These are phyloP conservation scores for Yamadazyma conglobata DNA, from an alignment of 1,139 yeast genomes.

Conservation along the genomic window DNA sequence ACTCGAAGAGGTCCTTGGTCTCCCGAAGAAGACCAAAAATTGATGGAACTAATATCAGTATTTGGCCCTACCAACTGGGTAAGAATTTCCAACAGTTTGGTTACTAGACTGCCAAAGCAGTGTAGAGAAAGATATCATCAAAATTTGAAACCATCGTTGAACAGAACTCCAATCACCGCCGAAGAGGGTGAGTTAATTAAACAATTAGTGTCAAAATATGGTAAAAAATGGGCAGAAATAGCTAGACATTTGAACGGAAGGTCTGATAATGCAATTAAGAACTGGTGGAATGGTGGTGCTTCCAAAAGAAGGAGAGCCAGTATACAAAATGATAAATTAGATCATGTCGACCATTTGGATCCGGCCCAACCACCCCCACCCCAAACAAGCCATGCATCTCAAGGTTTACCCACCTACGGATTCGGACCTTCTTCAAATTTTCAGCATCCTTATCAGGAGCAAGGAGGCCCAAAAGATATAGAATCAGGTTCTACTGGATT, in stretches of 20 bases:
- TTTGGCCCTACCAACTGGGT: slow-evolving; percentile 95
- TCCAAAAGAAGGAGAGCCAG: slow-evolving; percentile 66
- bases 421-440: too few relatives aligned
- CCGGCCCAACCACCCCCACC: not conserved
- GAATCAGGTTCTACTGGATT: not conserved
- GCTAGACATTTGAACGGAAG: slow-evolving; percentile 85
- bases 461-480: slow-evolving; percentile 5
- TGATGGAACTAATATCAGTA: slow-evolving; percentile 63
- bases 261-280: slow-evolving; percentile 86
- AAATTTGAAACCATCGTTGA: slow-evolving; percentile 79
- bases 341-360: not conserved
- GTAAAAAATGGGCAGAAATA: slow-evolving; percentile 93
- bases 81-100: slow-evolving; percentile 67
- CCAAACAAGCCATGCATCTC: not conserved
- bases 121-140: slow-evolving; percentile 92
- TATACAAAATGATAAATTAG: slow-evolving; percentile 11
- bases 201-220: slow-evolving; percentile 71
- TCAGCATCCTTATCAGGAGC: slow-evolving; percentile 1
- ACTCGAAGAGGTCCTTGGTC: slow-evolving; percentile 83
- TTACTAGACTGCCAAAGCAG: slow-evolving; percentile 85
- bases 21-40: slow-evolving; percentile 72
- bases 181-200: slow-evolving; percentile 86
- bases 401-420: not conserved
- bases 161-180: slow-evolving; percentile 75
- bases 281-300: slow-evolving; percentile 97